Evolutionary conservation across 2,329 filamentous ascomycete species (phyloP).

Genomic region (Xylariaceae sp.): DNA sequence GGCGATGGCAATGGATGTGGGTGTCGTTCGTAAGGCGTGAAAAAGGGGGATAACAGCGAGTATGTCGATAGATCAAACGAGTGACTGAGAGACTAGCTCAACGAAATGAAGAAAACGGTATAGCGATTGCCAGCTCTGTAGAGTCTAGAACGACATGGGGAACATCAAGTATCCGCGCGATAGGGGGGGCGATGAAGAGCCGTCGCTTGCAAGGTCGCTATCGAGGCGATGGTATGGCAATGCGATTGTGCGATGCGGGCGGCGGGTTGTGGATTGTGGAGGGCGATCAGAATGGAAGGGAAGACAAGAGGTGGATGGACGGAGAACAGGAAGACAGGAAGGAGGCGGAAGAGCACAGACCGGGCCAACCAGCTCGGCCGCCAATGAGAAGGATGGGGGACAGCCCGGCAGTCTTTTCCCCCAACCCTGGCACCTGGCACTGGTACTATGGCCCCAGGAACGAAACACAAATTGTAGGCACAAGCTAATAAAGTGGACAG

Average conservation of each 20-base stretch:
- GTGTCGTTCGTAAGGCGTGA: conserved; percentile 13
- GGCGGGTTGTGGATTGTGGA: conserved; percentile 25
- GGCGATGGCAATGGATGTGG: conserved; percentile 1
- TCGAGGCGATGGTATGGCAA: conserved; percentile 9
- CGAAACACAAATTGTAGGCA: conserved; percentile 33
- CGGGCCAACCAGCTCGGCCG: neutral
- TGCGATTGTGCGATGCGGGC: conserved; percentile 22
- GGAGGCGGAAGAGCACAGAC: neutral
- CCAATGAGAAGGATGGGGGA: neutral
- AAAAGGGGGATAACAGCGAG: conserved; percentile 13
- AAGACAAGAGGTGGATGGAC: conserved; percentile 17
- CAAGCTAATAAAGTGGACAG: no score
- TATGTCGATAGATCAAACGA: conserved; percentile 45
- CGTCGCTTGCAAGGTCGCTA: conserved; percentile 18
- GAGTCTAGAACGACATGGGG: conserved; percentile 38
- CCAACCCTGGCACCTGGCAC: no score
- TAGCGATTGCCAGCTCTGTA: conserved; percentile 35
- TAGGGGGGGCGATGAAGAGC: conserved; percentile 13
- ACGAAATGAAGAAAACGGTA: conserved; percentile 37
- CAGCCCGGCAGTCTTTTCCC: no score
- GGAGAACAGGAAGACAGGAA: neutral
- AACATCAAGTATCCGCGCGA: conserved; percentile 31
- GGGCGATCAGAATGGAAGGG: conserved; percentile 21
- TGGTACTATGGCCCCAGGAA: no score
- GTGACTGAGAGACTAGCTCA: conserved; percentile 57